Evolutionary conservation across 2,329 filamentous ascomycete species (phyloP), one percentile per base, ranked within the genome.

Genomic region (Ophiostoma triangulosporum): DNA sequence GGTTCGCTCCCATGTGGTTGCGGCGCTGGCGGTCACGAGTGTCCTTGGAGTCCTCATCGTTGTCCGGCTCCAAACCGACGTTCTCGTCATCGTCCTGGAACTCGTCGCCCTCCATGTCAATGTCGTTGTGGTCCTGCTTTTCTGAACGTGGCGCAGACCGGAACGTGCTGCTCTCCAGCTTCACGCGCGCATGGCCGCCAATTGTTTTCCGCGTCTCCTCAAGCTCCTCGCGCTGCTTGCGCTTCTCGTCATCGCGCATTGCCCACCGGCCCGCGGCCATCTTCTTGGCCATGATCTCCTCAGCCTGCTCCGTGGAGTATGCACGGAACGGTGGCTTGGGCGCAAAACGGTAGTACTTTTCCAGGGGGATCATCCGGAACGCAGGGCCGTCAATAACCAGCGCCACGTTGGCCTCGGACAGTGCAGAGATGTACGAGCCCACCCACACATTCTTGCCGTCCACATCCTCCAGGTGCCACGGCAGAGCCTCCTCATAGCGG

Each of bases 401-500:
- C 52, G 94, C 84, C 59, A 94, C 84, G 50, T 89, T 87, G 51
- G 87, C 83, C 62, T 91, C 84, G 0, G 91, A 95, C 35, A 97
- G 76, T 17, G 89, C 87, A 26, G 86, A 85, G 62, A 97, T 86
- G 61, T 97, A 96, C 54, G 83, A 86, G 45, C 90, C 93, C 32
- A 93, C 83, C 88, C 90, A 97, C 3, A 87, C 86, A 62, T 95
- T 91, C 66, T 91, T 95, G 59, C 89, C 88, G 63, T 98, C 91
- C 38, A 90, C 94, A 66, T 98, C 93, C 65, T 98, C 93, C 33
- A 98, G 69, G 65, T 96, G 90, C 93, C 93, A 98, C 6, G 93
- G 93, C 50, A 96, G 73, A 4, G 91, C 88, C 67, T 98, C 93
- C 65, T 97, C 93, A 60, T 97, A 98, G 58, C 90, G 84, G 69